A percentile compares a stretch with the other conserved stretches of the same genome.
Conservation (phyloP, 257 asterid genomes). For the Solanum infundibuliforme region DNA sequence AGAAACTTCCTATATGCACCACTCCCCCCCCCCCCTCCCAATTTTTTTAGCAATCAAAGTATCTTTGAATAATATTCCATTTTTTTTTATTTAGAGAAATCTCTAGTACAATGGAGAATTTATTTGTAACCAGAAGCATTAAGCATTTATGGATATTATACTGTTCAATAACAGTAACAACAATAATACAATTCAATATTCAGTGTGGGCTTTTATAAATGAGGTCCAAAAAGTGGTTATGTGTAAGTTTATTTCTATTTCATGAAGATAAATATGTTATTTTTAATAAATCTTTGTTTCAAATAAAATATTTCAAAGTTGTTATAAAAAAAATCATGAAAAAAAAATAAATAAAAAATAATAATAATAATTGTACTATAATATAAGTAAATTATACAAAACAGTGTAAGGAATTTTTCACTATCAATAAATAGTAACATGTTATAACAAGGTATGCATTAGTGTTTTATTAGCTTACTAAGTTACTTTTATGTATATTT, state of each 20-base stretch:
- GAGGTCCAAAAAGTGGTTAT: neutral
- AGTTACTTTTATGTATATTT: neutral
- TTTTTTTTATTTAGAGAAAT: neutral
- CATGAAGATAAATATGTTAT: accelerated
- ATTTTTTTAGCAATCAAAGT: neutral
- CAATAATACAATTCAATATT: neutral
- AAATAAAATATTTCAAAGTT: too few species aligned
- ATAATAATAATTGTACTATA: too few species aligned
- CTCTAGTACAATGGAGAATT: neutral
- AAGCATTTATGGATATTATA: neutral
- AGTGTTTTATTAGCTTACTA: neutral
- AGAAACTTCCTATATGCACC: neutral
- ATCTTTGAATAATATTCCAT: neutral
- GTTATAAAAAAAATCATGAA: too few species aligned
- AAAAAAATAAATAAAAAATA: too few species aligned
- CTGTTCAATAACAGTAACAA: neutral
- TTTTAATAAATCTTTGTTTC: accelerated
- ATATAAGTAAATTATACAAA: neutral
- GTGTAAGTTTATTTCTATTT: neutral
- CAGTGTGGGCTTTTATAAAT: neutral
- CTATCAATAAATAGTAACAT: neutral
- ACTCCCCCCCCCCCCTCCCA: neutral
- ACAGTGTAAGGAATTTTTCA: neutral
- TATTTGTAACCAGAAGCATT: too few species aligned
- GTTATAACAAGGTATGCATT: neutral